phyloP scores from a whole-genome alignment of 352 stramenopile species.

The Phytophthora ramorum region DNA sequence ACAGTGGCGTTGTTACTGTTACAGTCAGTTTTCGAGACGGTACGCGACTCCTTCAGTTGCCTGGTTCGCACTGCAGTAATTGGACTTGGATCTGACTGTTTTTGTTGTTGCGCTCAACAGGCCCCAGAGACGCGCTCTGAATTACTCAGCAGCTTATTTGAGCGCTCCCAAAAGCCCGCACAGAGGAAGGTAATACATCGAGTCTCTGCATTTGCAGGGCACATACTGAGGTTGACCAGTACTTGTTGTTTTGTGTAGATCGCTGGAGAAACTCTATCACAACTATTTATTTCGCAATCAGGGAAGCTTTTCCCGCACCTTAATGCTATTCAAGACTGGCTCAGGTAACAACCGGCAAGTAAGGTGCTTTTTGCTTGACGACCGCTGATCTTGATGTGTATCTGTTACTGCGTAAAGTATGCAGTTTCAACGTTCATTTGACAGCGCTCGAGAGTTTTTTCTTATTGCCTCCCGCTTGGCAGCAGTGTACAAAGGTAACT shows the following conservation, averaged over 20 bases:
- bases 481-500: slow-evolving; percentile 51
- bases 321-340: slow-evolving; percentile 73
- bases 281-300: slow-evolving; percentile 56
- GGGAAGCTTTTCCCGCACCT: slow-evolving; percentile 48
- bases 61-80: not conserved
- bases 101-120: slow-evolving; percentile 26
- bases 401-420: slow-evolving; percentile 28
- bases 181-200: slow-evolving; percentile 33
- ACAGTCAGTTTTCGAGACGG: slow-evolving; percentile 50
- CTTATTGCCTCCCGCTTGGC: slow-evolving; percentile 52
- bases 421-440: slow-evolving; percentile 57
- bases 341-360: slow-evolving; percentile 41
- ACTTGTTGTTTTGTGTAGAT: slow-evolving; percentile 20
- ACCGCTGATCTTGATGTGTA: not conserved
- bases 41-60: slow-evolving; percentile 11
- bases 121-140: slow-evolving; percentile 60
- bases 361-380: not conserved
- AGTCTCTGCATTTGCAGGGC: not conserved
- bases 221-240: not conserved
- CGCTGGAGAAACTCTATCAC: slow-evolving; percentile 39
- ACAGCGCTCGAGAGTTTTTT: slow-evolving; percentile 50
- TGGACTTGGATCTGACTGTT: not conserved
- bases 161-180: slow-evolving; percentile 35
- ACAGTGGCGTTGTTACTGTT: slow-evolving; percentile 33
- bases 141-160: slow-evolving; percentile 49